Conservation (phyloP, 495 filamentous ascomycete species). For the Xylaria curta region DNA sequence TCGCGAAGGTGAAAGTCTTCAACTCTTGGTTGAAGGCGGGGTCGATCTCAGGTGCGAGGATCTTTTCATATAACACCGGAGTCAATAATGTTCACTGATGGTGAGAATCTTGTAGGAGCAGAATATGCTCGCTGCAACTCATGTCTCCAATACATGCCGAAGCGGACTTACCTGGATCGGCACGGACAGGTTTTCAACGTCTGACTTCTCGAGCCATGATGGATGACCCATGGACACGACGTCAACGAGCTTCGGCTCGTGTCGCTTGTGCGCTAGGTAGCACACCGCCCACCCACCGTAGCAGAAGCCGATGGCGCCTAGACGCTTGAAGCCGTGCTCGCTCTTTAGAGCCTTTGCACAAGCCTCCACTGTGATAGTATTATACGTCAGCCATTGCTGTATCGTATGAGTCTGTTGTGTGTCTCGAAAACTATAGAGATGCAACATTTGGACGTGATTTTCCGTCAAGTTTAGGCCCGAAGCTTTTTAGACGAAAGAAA, state of each 20-base stretch:
- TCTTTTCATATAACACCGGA: constrained; percentile 12
- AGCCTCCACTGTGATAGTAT: constrained; percentile 41
- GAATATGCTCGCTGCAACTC: too few species aligned
- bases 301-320: constrained; percentile 67
- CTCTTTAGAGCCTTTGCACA: constrained; percentile 53
- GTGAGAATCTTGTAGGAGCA: too few species aligned
- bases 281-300: constrained; percentile 66
- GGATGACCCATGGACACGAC: constrained; percentile 62
- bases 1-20: constrained; percentile 53
- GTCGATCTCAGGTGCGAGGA: constrained; percentile 65
- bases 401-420: too few species aligned
- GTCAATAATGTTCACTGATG: too few species aligned
- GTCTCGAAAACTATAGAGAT: neutral
- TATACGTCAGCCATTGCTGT: neutral
- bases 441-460: neutral
- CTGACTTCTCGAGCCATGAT: constrained; percentile 51
- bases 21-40: constrained; percentile 54
- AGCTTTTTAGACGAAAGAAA: neutral
- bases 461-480: neutral
- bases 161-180: constrained; percentile 50
- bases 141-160: too few species aligned
- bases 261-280: constrained; percentile 46
- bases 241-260: constrained; percentile 58
- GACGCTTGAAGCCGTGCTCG: constrained; percentile 42
- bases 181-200: constrained; percentile 59